Evolutionary conservation across 2,329 filamentous ascomycete genomes (phyloP).

Genomic region (Dactylellina sp.): DNA sequence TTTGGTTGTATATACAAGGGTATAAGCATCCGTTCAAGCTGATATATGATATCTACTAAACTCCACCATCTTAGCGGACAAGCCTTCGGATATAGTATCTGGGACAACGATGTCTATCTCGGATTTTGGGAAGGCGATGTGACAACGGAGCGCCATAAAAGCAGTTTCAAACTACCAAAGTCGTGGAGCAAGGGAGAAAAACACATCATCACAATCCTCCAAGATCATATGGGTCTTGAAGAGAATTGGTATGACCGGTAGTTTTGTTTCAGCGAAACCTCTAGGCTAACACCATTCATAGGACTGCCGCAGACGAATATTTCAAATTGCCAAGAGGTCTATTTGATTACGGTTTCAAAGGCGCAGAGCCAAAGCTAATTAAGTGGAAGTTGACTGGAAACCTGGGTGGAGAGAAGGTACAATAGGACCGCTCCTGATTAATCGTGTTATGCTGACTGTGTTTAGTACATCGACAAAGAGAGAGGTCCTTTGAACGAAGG

Average conservation of each 20-base stretch:
- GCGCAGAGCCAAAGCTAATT: slow-evolving; percentile 65
- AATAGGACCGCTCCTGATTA: too few relatives aligned
- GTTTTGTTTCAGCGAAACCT: background rate
- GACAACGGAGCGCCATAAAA: slow-evolving; percentile 66
- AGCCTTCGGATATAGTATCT: slow-evolving; percentile 75
- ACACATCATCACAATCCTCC: slow-evolving; percentile 75
- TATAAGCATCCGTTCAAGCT: background rate
- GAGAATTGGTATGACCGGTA: slow-evolving; percentile 68
- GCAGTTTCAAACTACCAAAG: slow-evolving; percentile 70
- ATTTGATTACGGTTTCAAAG: slow-evolving; percentile 70
- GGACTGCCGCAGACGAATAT: slow-evolving; percentile 69
- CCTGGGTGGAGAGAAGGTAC: slow-evolving; percentile 71
- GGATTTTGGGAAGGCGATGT: slow-evolving; percentile 74
- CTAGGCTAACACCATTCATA: slow-evolving; percentile 4
- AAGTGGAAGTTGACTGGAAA: slow-evolving; percentile 78
- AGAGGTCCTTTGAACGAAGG: slow-evolving; percentile 77
- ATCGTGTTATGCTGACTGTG: too few relatives aligned
- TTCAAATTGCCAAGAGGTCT: slow-evolving; percentile 72
- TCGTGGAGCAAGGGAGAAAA: slow-evolving; percentile 67
- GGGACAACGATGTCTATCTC: slow-evolving; percentile 73
- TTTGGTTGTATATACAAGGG: slow-evolving; percentile 72
- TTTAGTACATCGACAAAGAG: slow-evolving; percentile 69
- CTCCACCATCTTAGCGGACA: slow-evolving; percentile 65
- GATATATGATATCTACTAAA: background rate
- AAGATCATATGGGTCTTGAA: slow-evolving; percentile 80